Conservation (phyloP, 306 rosid species). For the Corylus avellana region DNA sequence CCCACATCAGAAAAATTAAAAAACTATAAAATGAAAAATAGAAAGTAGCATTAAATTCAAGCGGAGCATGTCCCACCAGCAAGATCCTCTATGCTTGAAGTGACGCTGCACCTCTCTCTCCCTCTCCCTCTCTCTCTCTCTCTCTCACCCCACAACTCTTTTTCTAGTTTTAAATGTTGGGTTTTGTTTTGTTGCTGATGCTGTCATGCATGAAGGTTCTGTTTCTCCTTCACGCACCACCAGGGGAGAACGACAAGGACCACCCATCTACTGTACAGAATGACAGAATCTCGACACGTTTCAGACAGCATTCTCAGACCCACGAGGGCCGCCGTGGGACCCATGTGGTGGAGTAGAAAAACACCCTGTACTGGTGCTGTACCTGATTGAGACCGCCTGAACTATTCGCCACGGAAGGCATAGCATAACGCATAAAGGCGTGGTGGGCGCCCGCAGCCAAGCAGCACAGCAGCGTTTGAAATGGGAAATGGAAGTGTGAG, state of each 20-base stretch:
- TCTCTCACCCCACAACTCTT: not conserved
- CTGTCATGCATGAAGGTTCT: not conserved
- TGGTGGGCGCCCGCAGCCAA: not conserved
- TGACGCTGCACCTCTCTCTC: conserved; percentile 40
- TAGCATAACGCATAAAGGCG: conserved; percentile 15
- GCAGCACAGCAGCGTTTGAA: too few relatives aligned
- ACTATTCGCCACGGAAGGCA: conserved; percentile 31
- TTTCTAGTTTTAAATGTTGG: not conserved
- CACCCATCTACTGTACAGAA: not conserved
- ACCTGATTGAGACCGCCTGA: not conserved
- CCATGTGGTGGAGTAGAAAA: not conserved
- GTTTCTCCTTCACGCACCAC: not conserved
- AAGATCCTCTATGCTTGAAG: conserved; percentile 26
- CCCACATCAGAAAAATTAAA: conserved; percentile 4
- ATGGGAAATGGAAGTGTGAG: not conserved
- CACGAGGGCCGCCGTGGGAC: too few relatives aligned
- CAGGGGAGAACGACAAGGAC: not conserved
- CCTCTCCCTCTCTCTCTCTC: conserved; percentile 24
- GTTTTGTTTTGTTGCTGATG: not conserved
- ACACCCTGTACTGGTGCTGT: not conserved
- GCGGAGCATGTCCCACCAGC: conserved; percentile 14
- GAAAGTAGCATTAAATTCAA: not conserved
- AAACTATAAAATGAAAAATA: not conserved
- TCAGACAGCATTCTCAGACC: not conserved
- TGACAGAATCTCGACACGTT: conserved; percentile 21